A percentile compares a stretch with the other conserved stretches of the same genome.
These are phyloP conservation scores for Plasmodium vivax DNA, from an alignment of 169 alveolate species.

Conservation along the genomic window DNA sequence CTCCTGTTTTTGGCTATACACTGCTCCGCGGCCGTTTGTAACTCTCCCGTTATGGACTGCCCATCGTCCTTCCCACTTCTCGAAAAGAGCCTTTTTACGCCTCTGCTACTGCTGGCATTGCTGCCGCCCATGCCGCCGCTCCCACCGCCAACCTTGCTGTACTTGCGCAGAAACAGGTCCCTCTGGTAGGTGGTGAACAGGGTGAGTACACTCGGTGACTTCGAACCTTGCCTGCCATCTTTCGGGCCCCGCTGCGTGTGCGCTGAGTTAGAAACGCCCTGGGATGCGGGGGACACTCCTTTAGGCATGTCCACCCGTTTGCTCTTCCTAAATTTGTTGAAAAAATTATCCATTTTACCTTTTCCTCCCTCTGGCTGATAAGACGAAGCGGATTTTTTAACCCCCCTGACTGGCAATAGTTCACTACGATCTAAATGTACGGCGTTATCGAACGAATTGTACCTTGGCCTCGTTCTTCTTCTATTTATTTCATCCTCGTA, in stretches of 20 bases:
- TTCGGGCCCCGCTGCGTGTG: background rate
- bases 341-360: background rate
- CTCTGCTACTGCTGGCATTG: background rate
- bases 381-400: background rate
- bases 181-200: slow-evolving; percentile 31
- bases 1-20: slow-evolving; percentile 1
- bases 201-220: background rate
- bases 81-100: background rate
- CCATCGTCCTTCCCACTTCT: background rate
- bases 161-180: slow-evolving; percentile 9
- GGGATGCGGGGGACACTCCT: background rate
- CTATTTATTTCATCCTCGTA: background rate
- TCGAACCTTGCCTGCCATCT: background rate
- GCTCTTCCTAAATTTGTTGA: background rate
- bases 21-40: slow-evolving; percentile 7
- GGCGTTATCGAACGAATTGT: background rate
- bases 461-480: background rate
- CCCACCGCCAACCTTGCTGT: background rate
- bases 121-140: background rate
- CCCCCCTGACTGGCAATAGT: background rate
- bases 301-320: background rate
- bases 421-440: background rate
- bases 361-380: background rate
- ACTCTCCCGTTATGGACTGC: slow-evolving; percentile 14
- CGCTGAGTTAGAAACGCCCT: background rate